Percentiles rank a stretch among this genome's conserved stretches.
These are phyloP conservation scores for Komagataella populi DNA, from an alignment of 805 yeast species.

Conservation along the genomic window DNA sequence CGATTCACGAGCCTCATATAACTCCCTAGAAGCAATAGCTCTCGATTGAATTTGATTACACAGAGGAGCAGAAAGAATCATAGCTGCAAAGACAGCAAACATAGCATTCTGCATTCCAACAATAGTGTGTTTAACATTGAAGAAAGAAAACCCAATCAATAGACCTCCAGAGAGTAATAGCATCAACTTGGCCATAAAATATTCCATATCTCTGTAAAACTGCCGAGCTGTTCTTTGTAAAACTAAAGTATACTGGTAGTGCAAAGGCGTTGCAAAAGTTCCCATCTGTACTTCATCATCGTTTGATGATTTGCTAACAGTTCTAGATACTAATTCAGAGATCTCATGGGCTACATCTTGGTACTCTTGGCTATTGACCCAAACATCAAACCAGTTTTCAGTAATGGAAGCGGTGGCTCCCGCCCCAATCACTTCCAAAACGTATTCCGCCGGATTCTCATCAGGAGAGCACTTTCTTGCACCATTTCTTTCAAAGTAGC, in stretches of 20 bases:
- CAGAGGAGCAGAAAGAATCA: constrained; percentile 40
- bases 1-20: constrained; percentile 51
- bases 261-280: constrained; percentile 26
- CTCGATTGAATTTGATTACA: constrained; percentile 46
- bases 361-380: constrained; percentile 14
- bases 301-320: constrained; percentile 7
- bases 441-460: constrained; percentile 30
- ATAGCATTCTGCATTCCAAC: constrained; percentile 43
- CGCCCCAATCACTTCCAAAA: constrained; percentile 30
- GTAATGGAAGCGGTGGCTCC: constrained; percentile 27
- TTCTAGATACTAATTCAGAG: constrained; percentile 5
- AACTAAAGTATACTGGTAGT: constrained; percentile 28
- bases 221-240: constrained; percentile 25
- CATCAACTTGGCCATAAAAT: constrained; percentile 46
- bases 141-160: constrained; percentile 64
- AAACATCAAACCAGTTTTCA: constrained; percentile 19
- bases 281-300: constrained; percentile 6
- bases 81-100: constrained; percentile 46
- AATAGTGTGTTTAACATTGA: constrained; percentile 31
- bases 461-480: constrained; percentile 23
- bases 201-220: constrained; percentile 48
- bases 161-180: constrained; percentile 34
- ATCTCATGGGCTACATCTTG: constrained; percentile 11
- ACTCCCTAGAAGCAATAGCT: constrained; percentile 35
- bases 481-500: constrained; percentile 23